phyloP scores from a whole-genome alignment of 2,329 filamentous ascomycete species.

The Chrysoporthe austroafricana region DNA sequence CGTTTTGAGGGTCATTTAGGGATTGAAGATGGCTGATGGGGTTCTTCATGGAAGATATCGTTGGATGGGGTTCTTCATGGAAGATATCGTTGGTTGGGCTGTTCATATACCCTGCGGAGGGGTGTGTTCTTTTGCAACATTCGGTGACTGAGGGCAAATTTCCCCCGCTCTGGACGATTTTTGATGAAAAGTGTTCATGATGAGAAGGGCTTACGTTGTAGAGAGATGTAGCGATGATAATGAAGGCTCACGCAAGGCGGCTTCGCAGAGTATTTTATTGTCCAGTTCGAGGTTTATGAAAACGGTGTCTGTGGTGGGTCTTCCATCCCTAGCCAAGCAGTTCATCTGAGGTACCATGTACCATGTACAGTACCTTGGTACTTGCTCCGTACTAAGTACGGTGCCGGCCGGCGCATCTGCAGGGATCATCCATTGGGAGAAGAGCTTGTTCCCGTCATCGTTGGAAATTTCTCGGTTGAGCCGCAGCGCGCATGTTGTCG shows the following conservation, averaged over 20 bases:
- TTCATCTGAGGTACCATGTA: neutral
- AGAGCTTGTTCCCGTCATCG: conserved; percentile 4
- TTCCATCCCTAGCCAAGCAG: neutral
- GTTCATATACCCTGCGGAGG: neutral
- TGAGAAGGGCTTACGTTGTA: neutral
- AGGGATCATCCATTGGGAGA: neutral
- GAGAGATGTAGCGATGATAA: neutral
- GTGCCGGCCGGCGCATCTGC: neutral
- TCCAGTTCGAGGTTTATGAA: neutral
- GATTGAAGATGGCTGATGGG: conserved; percentile 1
- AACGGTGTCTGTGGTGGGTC: neutral
- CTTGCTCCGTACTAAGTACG: neutral
- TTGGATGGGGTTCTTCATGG: neutral
- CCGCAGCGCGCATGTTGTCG: neutral
- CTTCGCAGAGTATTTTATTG: neutral
- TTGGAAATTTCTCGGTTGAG: conserved; percentile 6
- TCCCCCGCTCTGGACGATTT: neutral
- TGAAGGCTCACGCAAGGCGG: neutral
- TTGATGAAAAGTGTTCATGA: neutral
- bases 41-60: neutral
- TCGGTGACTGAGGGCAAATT: neutral
- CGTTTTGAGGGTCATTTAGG: conserved; percentile 15
- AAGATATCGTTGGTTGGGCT: conserved; percentile 3
- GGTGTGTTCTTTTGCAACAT: neutral
- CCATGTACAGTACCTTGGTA: neutral